Conservation (phyloP, 1,284 basidiomycete species). For the Ceratobasidium sp. region DNA sequence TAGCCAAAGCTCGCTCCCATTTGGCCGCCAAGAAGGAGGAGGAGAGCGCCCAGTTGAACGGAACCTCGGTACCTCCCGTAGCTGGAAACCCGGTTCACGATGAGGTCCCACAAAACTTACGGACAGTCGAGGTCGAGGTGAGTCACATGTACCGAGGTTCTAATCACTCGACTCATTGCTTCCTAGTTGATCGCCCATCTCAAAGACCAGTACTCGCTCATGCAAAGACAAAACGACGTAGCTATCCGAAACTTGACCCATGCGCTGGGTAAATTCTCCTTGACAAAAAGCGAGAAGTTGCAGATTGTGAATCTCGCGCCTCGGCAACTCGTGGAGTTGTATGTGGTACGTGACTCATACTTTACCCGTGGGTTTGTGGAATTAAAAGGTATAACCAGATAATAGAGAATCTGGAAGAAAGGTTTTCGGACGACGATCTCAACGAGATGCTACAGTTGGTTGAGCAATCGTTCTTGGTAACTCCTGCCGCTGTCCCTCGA, state of each 20-base stretch:
- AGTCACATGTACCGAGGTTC: constrained; percentile 50
- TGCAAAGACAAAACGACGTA: constrained; percentile 73
- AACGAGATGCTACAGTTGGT: constrained; percentile 76
- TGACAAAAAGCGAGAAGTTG: constrained; percentile 93
- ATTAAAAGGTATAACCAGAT: constrained; percentile 66
- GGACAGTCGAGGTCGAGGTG: constrained; percentile 92
- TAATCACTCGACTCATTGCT: constrained; percentile 11
- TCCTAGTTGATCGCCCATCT: constrained; percentile 85
- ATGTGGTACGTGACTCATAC: constrained; percentile 75
- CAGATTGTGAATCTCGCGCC: constrained; percentile 93
- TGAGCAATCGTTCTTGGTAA: constrained; percentile 21
- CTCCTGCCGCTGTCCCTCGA: not conserved
- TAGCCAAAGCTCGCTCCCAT: constrained; percentile 72
- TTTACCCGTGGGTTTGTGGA: not conserved
- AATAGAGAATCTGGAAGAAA: constrained; percentile 89
- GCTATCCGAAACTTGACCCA: constrained; percentile 77
- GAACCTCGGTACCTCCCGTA: constrained; percentile 54
- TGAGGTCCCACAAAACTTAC: constrained; percentile 81
- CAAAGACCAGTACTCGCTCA: constrained; percentile 78
- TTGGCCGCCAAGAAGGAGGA: constrained; percentile 79
- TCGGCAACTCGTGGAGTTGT: constrained; percentile 84
- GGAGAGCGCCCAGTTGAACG: constrained; percentile 58
- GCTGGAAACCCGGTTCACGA: constrained; percentile 60
- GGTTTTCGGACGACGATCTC: constrained; percentile 76
- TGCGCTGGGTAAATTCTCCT: constrained; percentile 72